Conservation (phyloP, 768 basidiomycete genomes). For the Pulveroboletus ravenelii region DNA sequence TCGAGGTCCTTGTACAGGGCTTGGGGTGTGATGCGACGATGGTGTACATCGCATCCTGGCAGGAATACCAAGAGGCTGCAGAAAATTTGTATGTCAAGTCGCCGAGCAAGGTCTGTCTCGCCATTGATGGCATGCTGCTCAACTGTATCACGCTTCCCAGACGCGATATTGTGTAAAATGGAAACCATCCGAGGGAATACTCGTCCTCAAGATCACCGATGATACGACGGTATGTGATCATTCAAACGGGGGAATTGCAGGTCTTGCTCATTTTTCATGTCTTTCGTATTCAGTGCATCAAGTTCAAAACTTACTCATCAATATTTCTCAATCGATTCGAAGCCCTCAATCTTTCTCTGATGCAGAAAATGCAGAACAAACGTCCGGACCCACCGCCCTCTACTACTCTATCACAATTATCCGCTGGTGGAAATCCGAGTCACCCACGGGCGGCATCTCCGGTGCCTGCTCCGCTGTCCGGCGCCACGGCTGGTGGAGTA, state of each 20-base stretch:
- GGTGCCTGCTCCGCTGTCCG: conserved; percentile 28
- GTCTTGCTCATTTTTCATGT: background rate
- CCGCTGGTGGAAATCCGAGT: conserved; percentile 17
- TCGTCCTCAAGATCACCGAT: conserved; percentile 93
- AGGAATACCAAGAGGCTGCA: conserved; percentile 86
- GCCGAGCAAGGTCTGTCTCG: conserved; percentile 60
- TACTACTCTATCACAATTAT: conserved; percentile 12
- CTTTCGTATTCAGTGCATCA: conserved; percentile 64
- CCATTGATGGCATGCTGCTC: background rate
- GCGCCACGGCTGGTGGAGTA: conserved; percentile 50
- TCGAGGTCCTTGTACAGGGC: background rate
- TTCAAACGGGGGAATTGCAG: background rate
- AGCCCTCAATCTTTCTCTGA: conserved; percentile 78
- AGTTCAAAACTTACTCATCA: conserved; percentile 93
- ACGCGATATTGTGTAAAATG: conserved; percentile 91
- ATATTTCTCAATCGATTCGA: conserved; percentile 97
- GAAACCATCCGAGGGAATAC: conserved; percentile 76
- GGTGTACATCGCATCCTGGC: conserved; percentile 90
- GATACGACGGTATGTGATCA: conserved; percentile 66
- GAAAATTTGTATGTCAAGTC: conserved; percentile 78
- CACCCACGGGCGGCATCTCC: conserved; percentile 34
- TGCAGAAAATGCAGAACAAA: conserved; percentile 81
- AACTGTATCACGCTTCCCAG: conserved; percentile 37
- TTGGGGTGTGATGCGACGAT: conserved; percentile 42
- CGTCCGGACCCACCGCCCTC: conserved; percentile 33